A percentile compares a stretch with the other conserved stretches of the same genome.
phyloP scores from a whole-genome alignment of 75 land plant species.

The Pinus tabuliformis region DNA sequence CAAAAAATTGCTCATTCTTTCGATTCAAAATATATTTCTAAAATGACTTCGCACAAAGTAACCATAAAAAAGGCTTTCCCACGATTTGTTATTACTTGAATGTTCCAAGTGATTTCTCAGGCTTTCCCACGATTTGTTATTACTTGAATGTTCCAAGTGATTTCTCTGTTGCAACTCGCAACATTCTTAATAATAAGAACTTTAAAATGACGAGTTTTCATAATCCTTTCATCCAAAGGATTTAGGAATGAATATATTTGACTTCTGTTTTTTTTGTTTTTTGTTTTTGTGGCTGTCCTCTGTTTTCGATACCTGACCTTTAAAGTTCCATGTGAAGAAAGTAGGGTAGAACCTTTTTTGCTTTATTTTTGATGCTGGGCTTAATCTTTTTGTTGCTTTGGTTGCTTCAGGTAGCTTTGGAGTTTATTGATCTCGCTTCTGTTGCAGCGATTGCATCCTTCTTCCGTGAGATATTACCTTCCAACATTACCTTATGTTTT shows the following conservation, averaged over 20 bases:
- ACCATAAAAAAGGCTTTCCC: not conserved
- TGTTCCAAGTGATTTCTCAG: not conserved
- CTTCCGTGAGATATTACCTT: slow-evolving; percentile 37
- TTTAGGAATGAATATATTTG: too few relatives aligned
- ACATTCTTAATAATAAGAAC: not conserved
- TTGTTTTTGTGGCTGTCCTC: too few relatives aligned
- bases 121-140: not conserved
- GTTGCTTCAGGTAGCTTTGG: slow-evolving; percentile 41
- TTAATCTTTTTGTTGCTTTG: not conserved
- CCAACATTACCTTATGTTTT: not conserved
- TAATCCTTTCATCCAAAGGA: not conserved
- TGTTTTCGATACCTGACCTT: too few relatives aligned
- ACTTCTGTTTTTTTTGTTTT: not conserved
- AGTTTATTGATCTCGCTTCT: slow-evolving; percentile 56
- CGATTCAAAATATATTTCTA: too few relatives aligned
- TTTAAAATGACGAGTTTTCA: too few relatives aligned
- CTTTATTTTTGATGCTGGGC: not conserved
- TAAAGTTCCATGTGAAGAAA: not conserved
- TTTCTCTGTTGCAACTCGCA: not conserved
- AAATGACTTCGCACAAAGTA: too few relatives aligned
- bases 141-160: not conserved
- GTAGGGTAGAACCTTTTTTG: not conserved
- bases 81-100: not conserved
- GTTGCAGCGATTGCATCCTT: slow-evolving; percentile 55
- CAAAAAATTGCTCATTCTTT: too few relatives aligned